phyloP scores from a whole-genome alignment of 108 stramenopile genomes.

The Fragilaria crotonensis region DNA sequence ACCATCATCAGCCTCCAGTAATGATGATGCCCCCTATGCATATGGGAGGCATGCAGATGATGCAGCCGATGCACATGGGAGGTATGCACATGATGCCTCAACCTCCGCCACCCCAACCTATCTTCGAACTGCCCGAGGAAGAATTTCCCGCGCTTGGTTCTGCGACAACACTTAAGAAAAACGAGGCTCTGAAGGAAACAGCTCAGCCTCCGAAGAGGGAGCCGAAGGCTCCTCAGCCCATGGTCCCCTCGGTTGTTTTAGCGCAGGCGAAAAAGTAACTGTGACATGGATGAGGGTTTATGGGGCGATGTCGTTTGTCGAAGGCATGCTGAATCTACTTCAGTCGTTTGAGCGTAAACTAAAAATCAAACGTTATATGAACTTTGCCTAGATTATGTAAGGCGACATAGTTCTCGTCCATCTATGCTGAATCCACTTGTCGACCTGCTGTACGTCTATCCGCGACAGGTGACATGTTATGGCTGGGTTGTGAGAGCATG shows the following conservation, averaged over 20 bases:
- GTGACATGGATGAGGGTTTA: too few relatives aligned
- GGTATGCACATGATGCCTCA: constrained; percentile 5
- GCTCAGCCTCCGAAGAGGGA: too few relatives aligned
- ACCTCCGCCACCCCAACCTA: constrained; percentile 1
- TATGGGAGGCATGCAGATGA: constrained; percentile 2
- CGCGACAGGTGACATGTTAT: not conserved
- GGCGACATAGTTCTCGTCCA: too few relatives aligned
- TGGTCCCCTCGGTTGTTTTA: not conserved
- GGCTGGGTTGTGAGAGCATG: not conserved
- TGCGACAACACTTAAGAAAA: not conserved
- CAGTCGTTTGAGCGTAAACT: too few relatives aligned
- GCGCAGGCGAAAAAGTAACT: not conserved
- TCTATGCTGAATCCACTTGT: not conserved
- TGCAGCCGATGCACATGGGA: not conserved
- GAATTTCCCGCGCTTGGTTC: constrained; percentile 31
- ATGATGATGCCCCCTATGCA: not conserved
- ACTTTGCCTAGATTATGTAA: too few relatives aligned
- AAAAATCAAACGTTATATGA: too few relatives aligned
- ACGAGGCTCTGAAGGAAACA: too few relatives aligned
- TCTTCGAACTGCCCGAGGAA: constrained; percentile 17
- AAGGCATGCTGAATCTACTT: too few relatives aligned
- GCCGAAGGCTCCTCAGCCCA: not conserved
- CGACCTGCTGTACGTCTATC: not conserved
- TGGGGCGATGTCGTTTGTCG: too few relatives aligned
- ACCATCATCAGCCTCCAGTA: not conserved